These are phyloP conservation scores for Pluteus cervinus DNA, from an alignment of 768 basidiomycete genomes.

Conservation along the genomic window DNA sequence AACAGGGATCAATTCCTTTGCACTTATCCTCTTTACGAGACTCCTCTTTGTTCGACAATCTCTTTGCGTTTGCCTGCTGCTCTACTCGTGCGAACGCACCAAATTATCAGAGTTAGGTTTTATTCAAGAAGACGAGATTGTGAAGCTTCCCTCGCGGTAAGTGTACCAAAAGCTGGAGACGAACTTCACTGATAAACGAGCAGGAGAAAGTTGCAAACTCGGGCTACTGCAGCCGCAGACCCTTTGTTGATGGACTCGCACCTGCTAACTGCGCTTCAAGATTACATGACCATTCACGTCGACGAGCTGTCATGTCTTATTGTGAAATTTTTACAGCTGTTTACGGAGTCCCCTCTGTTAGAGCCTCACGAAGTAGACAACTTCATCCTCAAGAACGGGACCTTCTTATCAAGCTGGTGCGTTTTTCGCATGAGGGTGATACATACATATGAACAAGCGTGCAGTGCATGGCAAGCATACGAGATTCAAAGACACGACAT, in stretches of 20 bases:
- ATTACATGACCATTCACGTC: constrained; percentile 41
- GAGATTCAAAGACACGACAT: constrained; percentile 53
- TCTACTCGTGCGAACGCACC: constrained; percentile 61
- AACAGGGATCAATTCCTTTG: no score
- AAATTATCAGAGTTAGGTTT: constrained; percentile 40
- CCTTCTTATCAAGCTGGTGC: constrained; percentile 55
- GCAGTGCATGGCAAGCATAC: constrained; percentile 67
- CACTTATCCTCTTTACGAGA: constrained; percentile 16
- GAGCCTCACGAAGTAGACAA: constrained; percentile 69
- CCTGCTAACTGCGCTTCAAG: constrained; percentile 48
- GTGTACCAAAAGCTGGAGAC: constrained; percentile 12
- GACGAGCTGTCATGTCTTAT: constrained; percentile 47
- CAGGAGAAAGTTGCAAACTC: constrained; percentile 44
- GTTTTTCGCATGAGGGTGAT: constrained; percentile 8
- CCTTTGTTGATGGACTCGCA: constrained; percentile 54
- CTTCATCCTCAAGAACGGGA: constrained; percentile 61
- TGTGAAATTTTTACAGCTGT: constrained; percentile 58
- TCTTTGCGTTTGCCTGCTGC: constrained; percentile 51
- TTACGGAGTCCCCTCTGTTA: constrained; percentile 54
- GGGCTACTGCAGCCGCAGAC: constrained; percentile 39
- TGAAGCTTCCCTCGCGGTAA: constrained; percentile 52
- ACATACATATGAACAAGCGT: constrained; percentile 4
- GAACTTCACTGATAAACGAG: neutral
- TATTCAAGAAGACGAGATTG: constrained; percentile 40
- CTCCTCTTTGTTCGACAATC: constrained; percentile 55